These are phyloP conservation scores for Flaveria trinervia DNA, from an alignment of 129 eudicot species.

Conservation along the genomic window DNA sequence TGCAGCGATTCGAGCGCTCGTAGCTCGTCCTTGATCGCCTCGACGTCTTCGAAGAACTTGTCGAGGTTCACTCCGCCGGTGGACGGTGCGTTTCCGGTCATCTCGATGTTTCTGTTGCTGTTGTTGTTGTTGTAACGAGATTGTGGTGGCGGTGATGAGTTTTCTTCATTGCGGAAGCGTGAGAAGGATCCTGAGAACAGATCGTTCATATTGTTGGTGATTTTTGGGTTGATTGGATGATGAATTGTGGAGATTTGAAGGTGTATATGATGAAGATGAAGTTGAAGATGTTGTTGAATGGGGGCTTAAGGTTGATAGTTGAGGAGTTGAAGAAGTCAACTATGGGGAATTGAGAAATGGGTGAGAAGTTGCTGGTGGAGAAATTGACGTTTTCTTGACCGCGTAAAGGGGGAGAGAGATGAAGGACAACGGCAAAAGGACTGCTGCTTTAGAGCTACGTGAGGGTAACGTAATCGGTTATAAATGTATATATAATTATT, in stretches of 20 bases:
- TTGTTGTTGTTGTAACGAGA: conserved; percentile 24
- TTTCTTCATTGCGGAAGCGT: conserved; percentile 50
- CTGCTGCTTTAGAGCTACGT: background rate
- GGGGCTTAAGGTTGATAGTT: background rate
- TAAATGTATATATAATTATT: too few species aligned
- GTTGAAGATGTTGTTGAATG: conserved; percentile 13
- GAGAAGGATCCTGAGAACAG: conserved; percentile 76
- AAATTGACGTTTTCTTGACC: conserved; percentile 18
- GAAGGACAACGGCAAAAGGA: conserved; percentile 18
- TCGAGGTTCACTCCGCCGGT: conserved; percentile 60
- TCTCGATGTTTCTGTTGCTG: conserved; percentile 41
- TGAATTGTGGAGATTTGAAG: background rate
- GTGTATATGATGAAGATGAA: conserved; percentile 21
- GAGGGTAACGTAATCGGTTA: background rate
- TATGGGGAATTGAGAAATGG: conserved; percentile 17
- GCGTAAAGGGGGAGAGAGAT: conserved; percentile 19
- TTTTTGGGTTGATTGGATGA: background rate
- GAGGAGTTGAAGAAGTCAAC: conserved; percentile 28
- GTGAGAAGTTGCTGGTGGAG: conserved; percentile 25
- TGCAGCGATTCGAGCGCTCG: conserved; percentile 57
- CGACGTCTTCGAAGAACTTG: conserved; percentile 74
- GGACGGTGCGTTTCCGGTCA: conserved; percentile 35
- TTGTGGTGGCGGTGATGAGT: conserved; percentile 52
- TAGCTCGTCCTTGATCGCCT: conserved; percentile 64
- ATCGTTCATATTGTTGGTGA: conserved; percentile 54